Conservation (phyloP, 768 basidiomycete species). For the Rhodotorula kratochvilovae region DNA sequence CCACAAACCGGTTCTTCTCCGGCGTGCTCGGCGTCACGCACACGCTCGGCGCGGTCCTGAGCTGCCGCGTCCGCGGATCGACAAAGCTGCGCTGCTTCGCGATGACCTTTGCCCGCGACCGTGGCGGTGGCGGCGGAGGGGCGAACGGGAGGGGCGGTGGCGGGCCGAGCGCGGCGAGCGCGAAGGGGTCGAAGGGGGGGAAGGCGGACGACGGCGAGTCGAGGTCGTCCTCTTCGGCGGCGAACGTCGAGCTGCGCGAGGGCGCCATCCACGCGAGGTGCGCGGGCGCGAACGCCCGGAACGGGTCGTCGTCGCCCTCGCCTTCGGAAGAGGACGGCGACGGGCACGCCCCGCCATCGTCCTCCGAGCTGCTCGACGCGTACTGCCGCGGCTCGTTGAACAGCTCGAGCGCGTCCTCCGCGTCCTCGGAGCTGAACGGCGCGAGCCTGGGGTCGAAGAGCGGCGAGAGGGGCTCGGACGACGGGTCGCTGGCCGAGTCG, state of each 20-base stretch:
- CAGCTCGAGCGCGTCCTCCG: background rate
- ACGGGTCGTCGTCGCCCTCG: conserved; percentile 1
- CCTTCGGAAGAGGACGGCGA: background rate
- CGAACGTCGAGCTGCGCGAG: no score
- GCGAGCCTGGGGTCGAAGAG: no score
- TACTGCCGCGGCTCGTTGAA: background rate
- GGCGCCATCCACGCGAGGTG: background rate
- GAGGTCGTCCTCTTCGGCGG: background rate
- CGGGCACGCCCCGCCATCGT: background rate
- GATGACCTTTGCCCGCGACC: background rate
- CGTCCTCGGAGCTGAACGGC: background rate
- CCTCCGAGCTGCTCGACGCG: background rate
- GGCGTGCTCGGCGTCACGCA: conserved; percentile 9
- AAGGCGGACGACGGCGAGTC: background rate
- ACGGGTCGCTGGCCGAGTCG: background rate
- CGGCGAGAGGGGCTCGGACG: background rate
- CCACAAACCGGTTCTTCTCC: background rate
- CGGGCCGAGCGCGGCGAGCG: background rate
- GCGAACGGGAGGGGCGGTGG: background rate
- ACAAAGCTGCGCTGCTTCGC: conserved; percentile 12
- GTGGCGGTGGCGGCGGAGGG: background rate
- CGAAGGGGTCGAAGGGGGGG: conserved; percentile 9
- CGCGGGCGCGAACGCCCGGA: background rate
- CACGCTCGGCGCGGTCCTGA: conserved; percentile 5
- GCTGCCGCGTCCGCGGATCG: conserved; percentile 5